phyloP scores from a whole-genome alignment of 2,329 filamentous ascomycete genomes.

The Botryotinia globosa region DNA sequence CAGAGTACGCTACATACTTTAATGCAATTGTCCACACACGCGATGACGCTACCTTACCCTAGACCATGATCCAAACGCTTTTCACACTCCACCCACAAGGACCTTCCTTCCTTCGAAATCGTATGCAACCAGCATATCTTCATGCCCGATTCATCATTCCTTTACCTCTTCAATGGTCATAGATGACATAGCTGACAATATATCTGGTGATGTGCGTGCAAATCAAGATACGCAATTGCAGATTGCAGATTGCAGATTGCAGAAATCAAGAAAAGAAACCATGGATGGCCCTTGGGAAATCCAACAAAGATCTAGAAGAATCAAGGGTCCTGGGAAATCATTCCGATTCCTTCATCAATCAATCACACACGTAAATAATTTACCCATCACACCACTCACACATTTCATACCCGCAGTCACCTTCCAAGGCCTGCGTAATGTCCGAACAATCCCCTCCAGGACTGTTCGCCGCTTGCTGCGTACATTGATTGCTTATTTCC shows the following conservation, averaged over 20 bases:
- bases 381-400: background rate
- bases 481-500: background rate
- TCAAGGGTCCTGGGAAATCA: slow-evolving; percentile 6
- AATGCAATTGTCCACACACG: background rate
- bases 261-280: slow-evolving; percentile 7
- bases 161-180: background rate
- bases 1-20: background rate
- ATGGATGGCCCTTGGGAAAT: background rate
- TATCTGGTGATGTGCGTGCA: background rate
- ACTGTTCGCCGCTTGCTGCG: background rate
- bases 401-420: background rate
- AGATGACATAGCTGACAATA: background rate
- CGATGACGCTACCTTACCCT: background rate
- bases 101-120: slow-evolving; percentile 2
- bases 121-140: background rate
- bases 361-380: background rate
- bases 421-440: background rate
- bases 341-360: background rate
- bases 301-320: background rate
- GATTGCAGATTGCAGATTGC: too few species aligned
- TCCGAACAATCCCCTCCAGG: slow-evolving; percentile 7
- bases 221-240: background rate
- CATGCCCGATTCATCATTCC: background rate
- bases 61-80: background rate
- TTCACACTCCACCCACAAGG: background rate